Conservation (phyloP, 202 grass and related monocot genomes). For the Setaria viridis region DNA sequence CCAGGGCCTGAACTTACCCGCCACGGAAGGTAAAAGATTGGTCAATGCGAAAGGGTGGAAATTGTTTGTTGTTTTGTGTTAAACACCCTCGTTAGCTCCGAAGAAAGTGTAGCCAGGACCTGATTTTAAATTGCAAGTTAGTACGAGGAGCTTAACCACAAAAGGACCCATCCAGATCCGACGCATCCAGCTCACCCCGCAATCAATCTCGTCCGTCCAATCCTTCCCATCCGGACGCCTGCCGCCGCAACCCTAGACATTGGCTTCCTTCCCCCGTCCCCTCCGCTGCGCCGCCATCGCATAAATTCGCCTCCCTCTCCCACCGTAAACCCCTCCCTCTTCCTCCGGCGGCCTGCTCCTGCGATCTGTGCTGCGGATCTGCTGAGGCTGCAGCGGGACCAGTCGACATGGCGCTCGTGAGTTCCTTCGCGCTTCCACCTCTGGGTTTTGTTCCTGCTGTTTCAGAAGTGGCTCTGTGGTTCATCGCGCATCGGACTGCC, state of each 20-base stretch:
- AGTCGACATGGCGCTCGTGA: constrained; percentile 57
- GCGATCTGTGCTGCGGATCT: constrained; percentile 47
- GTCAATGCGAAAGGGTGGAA: not conserved
- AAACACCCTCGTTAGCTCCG: not conserved
- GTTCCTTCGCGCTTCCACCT: not conserved
- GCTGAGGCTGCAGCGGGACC: constrained; percentile 27
- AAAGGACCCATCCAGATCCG: no score
- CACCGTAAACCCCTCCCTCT: constrained; percentile 32
- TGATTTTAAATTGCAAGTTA: not conserved
- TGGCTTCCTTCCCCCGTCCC: not conserved
- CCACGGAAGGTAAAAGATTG: not conserved
- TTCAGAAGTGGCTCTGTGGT: not conserved
- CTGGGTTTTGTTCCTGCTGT: not conserved
- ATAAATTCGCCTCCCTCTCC: constrained; percentile 29
- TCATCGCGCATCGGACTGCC: not conserved
- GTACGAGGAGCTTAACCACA: fast-evolving
- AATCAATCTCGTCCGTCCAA: constrained; percentile 32
- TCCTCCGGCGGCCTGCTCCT: not conserved
- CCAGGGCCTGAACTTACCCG: not conserved
- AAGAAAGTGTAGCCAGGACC: not conserved
- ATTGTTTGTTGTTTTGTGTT: not conserved
- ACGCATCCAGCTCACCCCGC: not conserved
- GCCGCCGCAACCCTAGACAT: constrained; percentile 48
- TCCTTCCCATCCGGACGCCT: not conserved
- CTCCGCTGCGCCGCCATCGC: constrained; percentile 47